Conservation (phyloP, 1,284 basidiomycete genomes). For the Boletus holoroseus region DNA sequence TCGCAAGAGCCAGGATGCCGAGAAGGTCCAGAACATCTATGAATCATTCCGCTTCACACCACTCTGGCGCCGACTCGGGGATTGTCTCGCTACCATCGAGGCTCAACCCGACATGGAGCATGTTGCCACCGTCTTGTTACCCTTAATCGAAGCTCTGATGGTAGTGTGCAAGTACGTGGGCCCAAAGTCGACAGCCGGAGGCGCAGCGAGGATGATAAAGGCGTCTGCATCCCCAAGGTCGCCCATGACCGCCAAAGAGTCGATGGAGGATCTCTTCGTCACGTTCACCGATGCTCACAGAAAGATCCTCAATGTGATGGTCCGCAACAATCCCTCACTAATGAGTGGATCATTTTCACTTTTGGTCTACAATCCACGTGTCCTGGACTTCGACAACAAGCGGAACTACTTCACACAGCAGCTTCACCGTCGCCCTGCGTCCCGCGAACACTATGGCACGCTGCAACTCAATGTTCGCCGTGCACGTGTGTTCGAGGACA, state of each 20-base stretch:
- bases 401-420: constrained; percentile 98
- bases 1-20: constrained; percentile 52
- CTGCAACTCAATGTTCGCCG: constrained; percentile 91
- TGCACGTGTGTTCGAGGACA: constrained; percentile 95
- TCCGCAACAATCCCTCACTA: constrained; percentile 94
- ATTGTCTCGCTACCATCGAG: constrained; percentile 80
- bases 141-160: constrained; percentile 93
- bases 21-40: constrained; percentile 82
- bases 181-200: constrained; percentile 46
- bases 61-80: constrained; percentile 82
- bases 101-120: constrained; percentile 77
- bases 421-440: constrained; percentile 78
- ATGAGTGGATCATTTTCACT: constrained; percentile 99
- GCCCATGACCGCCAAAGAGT: constrained; percentile 59
- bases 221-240: constrained; percentile 63
- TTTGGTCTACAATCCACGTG: constrained; percentile 91
- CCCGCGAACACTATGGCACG: constrained; percentile 76
- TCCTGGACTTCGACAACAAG: constrained; percentile 99
- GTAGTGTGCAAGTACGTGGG: constrained; percentile 96
- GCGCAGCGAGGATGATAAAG: constrained; percentile 45
- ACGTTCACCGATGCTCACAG: constrained; percentile 92
- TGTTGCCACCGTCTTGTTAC: constrained; percentile 84
- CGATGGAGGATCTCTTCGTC: constrained; percentile 86
- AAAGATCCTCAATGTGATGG: constrained; percentile 95
- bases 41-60: constrained; percentile 82